Conservation (phyloP, 2,329 filamentous ascomycete species). For the Pezicula rhizophila region DNA sequence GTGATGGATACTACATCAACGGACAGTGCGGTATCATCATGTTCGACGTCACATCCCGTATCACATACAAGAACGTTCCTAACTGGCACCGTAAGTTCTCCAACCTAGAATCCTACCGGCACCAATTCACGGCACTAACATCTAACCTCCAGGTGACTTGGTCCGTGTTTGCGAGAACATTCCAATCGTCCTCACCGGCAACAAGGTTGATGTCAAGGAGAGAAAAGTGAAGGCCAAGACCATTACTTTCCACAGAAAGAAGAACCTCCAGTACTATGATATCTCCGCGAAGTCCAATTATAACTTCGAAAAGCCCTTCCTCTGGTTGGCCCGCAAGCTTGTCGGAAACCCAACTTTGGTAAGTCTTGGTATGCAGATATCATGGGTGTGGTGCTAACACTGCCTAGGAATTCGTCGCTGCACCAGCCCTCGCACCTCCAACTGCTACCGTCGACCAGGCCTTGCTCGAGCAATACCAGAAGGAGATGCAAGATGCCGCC, state of each 20-base stretch:
- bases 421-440: conserved; percentile 87
- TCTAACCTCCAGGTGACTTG: conserved; percentile 67
- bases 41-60: conserved; percentile 98
- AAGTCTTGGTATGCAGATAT: conserved; percentile 33
- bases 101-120: neutral
- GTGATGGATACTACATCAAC: conserved; percentile 99
- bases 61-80: conserved; percentile 99
- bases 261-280: conserved; percentile 99
- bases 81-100: conserved; percentile 95
- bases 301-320: conserved; percentile 99
- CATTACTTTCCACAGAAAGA: conserved; percentile 99
- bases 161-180: conserved; percentile 99
- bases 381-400: conserved; percentile 10
- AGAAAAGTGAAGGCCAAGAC: conserved; percentile 99
- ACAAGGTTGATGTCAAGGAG: conserved; percentile 99
- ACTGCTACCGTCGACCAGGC: conserved; percentile 83
- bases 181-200: conserved; percentile 94
- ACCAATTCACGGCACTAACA: conserved; percentile 8
- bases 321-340: conserved; percentile 97
- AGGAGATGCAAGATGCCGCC: conserved; percentile 82
- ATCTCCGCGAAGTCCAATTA: conserved; percentile 99
- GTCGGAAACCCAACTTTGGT: conserved; percentile 87
- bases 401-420: conserved; percentile 86
- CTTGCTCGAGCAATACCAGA: conserved; percentile 74
- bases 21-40: conserved; percentile 99